phyloP scores from a whole-genome alignment of 768 basidiomycete genomes.

The Collybia mongolica region DNA sequence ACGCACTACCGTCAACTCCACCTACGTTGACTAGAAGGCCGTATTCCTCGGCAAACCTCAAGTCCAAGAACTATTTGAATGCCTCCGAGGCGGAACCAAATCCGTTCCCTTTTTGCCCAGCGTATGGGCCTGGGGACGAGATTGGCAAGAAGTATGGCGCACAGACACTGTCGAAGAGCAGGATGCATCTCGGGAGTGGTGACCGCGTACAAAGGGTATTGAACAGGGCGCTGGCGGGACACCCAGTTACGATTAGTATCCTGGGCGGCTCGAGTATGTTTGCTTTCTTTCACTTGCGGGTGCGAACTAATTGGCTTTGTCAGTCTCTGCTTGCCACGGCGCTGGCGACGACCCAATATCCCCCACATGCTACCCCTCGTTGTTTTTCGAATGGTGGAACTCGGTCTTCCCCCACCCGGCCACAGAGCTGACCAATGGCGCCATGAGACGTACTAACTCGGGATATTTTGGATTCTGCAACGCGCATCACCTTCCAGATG shows the following conservation, averaged over 20 bases:
- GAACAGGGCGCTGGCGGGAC: conserved; percentile 79
- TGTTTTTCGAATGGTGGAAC: conserved; percentile 98
- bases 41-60: conserved; percentile 48
- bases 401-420: conserved; percentile 97
- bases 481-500: conserved; percentile 89
- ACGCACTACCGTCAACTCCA: conserved; percentile 42
- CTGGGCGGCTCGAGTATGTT: conserved; percentile 80
- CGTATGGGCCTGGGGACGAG: conserved; percentile 79
- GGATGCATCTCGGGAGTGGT: conserved; percentile 78
- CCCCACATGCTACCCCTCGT: conserved; percentile 85
- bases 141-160: conserved; percentile 80
- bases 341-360: conserved; percentile 90
- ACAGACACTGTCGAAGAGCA: conserved; percentile 67
- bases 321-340: conserved; percentile 93
- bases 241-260: conserved; percentile 87
- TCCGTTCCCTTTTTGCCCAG: conserved; percentile 92
- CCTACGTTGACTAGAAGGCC: conserved; percentile 18
- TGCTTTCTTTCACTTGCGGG: background rate
- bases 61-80: conserved; percentile 85
- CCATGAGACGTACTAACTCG: conserved; percentile 88
- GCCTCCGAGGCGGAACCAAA: conserved; percentile 48
- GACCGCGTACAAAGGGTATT: conserved; percentile 81
- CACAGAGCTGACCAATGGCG: conserved; percentile 96
- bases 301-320: conserved; percentile 3
- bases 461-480: conserved; percentile 96